Percentiles rank a stretch among this genome's conserved stretches.
Evolutionary conservation across 192 early-diverging fungal species (phyloP).

Genomic region (Coemansia sp.): DNA sequence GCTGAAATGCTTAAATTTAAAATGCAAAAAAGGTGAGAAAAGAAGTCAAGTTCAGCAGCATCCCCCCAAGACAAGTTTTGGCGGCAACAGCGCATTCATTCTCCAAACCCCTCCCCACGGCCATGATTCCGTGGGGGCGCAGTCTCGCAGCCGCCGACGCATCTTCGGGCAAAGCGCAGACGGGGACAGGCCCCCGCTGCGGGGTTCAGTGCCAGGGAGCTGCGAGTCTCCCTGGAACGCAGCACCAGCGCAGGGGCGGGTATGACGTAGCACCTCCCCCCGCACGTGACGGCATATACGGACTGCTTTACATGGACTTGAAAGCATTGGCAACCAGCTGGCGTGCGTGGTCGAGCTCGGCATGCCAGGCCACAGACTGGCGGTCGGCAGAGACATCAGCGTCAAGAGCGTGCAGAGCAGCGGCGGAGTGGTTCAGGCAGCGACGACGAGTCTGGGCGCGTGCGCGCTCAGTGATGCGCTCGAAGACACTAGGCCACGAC

Average conservation of each 20-base stretch:
- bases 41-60: background rate
- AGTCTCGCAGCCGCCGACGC: slow-evolving; percentile 3
- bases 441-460: slow-evolving; percentile 42
- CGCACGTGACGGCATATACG: too few relatives aligned
- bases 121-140: too few relatives aligned
- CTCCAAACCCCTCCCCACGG: background rate
- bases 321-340: slow-evolving; percentile 23
- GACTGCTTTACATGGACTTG: slow-evolving; percentile 15
- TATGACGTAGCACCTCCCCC: too few relatives aligned
- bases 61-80: background rate
- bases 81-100: background rate
- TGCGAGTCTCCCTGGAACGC: too few relatives aligned
- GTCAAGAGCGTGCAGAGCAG: slow-evolving; percentile 30
- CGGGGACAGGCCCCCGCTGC: background rate
- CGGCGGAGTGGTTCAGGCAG: slow-evolving; percentile 42
- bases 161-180: background rate
- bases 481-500: slow-evolving; percentile 48
- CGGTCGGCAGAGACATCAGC: background rate
- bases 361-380: slow-evolving; percentile 17
- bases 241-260: too few relatives aligned
- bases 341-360: slow-evolving; percentile 32
- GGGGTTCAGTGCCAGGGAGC: too few relatives aligned
- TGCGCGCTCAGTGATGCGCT: slow-evolving; percentile 39
- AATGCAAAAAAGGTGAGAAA: slow-evolving; percentile 6
- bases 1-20: background rate